Conservation (phyloP, 1,284 basidiomycete genomes). For the Neonothopanus nambi region DNA sequence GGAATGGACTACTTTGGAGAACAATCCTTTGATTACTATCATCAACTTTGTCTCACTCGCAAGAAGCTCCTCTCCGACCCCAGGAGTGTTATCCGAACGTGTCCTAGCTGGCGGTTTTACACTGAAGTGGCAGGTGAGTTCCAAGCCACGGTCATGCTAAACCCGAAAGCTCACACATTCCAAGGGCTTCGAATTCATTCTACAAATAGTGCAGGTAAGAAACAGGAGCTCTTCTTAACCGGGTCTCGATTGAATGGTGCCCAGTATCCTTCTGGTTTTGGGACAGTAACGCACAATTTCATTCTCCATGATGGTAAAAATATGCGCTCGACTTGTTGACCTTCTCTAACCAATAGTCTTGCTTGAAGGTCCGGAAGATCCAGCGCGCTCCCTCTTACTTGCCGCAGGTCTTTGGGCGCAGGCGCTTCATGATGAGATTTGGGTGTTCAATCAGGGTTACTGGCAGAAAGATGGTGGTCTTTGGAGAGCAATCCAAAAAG, state of each 20-base stretch:
- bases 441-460: slow-evolving; percentile 70
- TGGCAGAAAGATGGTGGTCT: slow-evolving; percentile 67
- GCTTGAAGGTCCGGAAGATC: slow-evolving; percentile 49
- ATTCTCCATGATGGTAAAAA: slow-evolving; percentile 54
- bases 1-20: slow-evolving; percentile 43
- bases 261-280: slow-evolving; percentile 47
- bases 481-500: slow-evolving; percentile 72
- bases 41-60: slow-evolving; percentile 49
- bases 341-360: background rate
- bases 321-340: background rate
- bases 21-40: slow-evolving; percentile 49
- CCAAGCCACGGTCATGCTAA: no score
- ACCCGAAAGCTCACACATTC: no score
- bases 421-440: slow-evolving; percentile 65
- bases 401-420: slow-evolving; percentile 52
- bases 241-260: background rate
- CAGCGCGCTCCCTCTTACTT: slow-evolving; percentile 54
- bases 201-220: slow-evolving; percentile 46
- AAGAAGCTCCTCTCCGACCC: slow-evolving; percentile 39
- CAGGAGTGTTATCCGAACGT: slow-evolving; percentile 53
- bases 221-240: background rate
- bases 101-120: slow-evolving; percentile 58
- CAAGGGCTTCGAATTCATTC: slow-evolving; percentile 36
- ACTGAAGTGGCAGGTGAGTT: slow-evolving; percentile 57
- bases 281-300: slow-evolving; percentile 39